Percentiles rank a stretch among this genome's conserved stretches.
Conservation (phyloP, 1,284 basidiomycete species). For the Anthracocystis walkeri region DNA sequence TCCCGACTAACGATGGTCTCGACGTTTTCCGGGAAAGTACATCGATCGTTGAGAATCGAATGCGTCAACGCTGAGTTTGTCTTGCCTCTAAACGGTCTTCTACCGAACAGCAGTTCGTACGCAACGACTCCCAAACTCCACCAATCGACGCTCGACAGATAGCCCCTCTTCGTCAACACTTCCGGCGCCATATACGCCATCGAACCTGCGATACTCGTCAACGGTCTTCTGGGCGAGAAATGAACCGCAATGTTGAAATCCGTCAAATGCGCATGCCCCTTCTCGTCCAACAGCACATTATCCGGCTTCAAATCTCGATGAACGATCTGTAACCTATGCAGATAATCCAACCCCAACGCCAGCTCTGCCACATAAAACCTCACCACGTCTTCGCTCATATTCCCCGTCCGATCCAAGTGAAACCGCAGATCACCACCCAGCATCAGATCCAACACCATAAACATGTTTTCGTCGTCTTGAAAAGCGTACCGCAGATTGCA, state of each 20-base stretch:
- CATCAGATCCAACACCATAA: conserved; percentile 97
- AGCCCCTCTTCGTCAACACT: conserved; percentile 64
- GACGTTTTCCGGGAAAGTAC: conserved; percentile 64
- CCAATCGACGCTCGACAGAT: conserved; percentile 62
- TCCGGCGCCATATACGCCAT: conserved; percentile 91
- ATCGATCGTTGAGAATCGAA: conserved; percentile 61
- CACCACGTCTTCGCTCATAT: conserved; percentile 83
- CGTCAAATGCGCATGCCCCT: conserved; percentile 93
- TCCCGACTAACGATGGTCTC: conserved; percentile 58
- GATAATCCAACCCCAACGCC: conserved; percentile 84
- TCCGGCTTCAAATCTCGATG: conserved; percentile 88
- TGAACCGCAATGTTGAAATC: conserved; percentile 99
- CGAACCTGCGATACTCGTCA: conserved; percentile 85
- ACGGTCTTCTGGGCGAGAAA: conserved; percentile 84
- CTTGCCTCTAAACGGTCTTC: conserved; percentile 63
- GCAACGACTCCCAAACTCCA: conserved; percentile 63
- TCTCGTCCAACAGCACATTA: conserved; percentile 91
- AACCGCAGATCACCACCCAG: conserved; percentile 93
- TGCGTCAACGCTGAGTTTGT: conserved; percentile 65
- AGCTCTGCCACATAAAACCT: conserved; percentile 92
- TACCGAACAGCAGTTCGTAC: conserved; percentile 63
- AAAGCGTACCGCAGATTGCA: conserved; percentile 96
- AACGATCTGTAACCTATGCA: conserved; percentile 90
- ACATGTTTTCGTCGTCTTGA: conserved; percentile 97
- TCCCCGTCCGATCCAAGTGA: conserved; percentile 84